phyloP scores from a whole-genome alignment of 352 stramenopile species.

The Pythium rhizo-oryzae region DNA sequence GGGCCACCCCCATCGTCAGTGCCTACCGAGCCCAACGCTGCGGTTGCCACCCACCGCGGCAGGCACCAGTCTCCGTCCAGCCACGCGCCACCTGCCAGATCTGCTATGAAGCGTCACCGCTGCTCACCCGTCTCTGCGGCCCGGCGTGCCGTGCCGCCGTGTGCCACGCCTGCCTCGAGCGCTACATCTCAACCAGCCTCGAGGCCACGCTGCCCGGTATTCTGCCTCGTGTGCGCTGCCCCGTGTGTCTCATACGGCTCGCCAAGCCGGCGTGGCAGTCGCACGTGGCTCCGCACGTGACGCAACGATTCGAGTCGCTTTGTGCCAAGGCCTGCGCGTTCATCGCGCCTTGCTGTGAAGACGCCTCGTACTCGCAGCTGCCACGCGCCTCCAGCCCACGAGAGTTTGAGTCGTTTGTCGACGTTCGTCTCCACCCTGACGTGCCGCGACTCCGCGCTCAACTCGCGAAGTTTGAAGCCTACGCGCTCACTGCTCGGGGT shows the following conservation, averaged over 20 bases:
- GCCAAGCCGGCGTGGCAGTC: slow-evolving; percentile 16
- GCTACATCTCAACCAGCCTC: slow-evolving; percentile 9
- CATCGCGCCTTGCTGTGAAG: slow-evolving; percentile 30
- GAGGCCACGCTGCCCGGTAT: slow-evolving; percentile 11
- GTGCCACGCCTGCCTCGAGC: slow-evolving; percentile 19
- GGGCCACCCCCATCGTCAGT: too few relatives aligned
- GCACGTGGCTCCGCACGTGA: neutral
- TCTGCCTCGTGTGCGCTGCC: slow-evolving; percentile 29
- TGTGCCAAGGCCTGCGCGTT: slow-evolving; percentile 25
- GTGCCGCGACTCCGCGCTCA: neutral
- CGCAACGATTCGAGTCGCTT: slow-evolving; percentile 3
- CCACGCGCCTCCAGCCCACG: neutral
- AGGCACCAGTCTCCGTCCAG: neutral
- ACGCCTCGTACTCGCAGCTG: slow-evolving; percentile 25
- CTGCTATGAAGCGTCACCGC: slow-evolving; percentile 8
- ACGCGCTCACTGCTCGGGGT: slow-evolving; percentile 1
- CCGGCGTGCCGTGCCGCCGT: slow-evolving; percentile 3
- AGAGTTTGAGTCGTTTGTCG: neutral
- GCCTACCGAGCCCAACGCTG: too few relatives aligned
- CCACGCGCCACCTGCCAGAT: slow-evolving; percentile 15
- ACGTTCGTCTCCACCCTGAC: neutral
- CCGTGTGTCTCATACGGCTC: slow-evolving; percentile 22
- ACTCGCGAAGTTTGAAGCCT: neutral
- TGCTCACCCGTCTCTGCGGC: neutral
- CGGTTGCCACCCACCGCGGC: too few relatives aligned